Evolutionary conservation across 2,329 filamentous ascomycete species (phyloP), one percentile per base, ranked within the genome.

Genomic region (Diaporthe aspalathi): DNA sequence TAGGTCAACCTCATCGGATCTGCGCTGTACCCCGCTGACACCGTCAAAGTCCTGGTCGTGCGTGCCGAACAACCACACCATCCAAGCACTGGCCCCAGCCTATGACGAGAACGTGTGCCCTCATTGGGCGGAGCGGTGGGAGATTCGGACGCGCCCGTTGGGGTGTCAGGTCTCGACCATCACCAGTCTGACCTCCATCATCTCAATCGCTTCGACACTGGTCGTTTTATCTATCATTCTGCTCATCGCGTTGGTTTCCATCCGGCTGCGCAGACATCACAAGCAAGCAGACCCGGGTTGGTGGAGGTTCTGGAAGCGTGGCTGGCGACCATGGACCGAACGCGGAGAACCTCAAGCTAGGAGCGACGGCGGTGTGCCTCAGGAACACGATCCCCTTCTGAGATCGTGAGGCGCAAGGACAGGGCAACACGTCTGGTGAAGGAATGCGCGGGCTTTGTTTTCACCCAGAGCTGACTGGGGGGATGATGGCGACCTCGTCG

Each of bases 401-500:
- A 50, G 77, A n/a, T 22, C 71, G 24, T 73, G 67, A 72, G 29
- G 57, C 17, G 72, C 50, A 24, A 29, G n/a, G 69, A 76, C 53
- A 35, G 52, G 24, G 12, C 8, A 29, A 17, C 56, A 43, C 5
- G 7, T 53, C 7, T 16, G 56, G 22, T 24, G 52, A 11, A 40
- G 17, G 32, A 57, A 27, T 9, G 20, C 43, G 45, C 35, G 24
- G 50, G 32, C 50, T n/a, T n/a, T 27, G 43, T 17, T 40, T 17
- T 86, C 81, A 96, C 5, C 94, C 94, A 47, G 94, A 94, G 84
- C 94, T 97, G 75, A 97, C 94, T 12, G 94, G 94, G 43, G 94
- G 94, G 70, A 97, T 95, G 45, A 97, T 92, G 52, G 92, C 94
- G 69, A 97, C 93, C 83, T 97, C 94, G 78, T 97, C 94, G 35